Evolutionary conservation across 2,329 filamentous ascomycete genomes (phyloP).

Genomic region (Colletotrichum filicis): DNA sequence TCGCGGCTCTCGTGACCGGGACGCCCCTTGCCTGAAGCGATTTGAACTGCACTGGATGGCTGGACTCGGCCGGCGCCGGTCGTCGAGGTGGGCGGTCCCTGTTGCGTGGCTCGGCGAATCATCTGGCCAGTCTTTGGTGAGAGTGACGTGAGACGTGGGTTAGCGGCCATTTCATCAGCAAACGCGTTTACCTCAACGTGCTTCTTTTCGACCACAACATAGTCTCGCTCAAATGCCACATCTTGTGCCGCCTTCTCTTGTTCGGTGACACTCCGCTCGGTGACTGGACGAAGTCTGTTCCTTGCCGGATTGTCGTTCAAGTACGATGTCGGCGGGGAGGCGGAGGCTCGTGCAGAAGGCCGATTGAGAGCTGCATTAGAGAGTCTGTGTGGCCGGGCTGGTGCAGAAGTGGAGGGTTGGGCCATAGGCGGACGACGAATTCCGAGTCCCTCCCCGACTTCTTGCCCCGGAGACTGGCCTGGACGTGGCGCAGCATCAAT

Average conservation of each 20-base stretch:
- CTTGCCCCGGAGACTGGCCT: constrained; percentile 57
- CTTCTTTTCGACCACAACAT: constrained; percentile 94
- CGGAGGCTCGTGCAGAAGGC: constrained; percentile 45
- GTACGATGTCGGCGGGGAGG: constrained; percentile 46
- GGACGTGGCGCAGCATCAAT: constrained; percentile 43
- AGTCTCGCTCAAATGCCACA: constrained; percentile 90
- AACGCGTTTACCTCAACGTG: constrained; percentile 97
- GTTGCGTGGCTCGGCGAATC: constrained; percentile 81
- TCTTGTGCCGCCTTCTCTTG: constrained; percentile 84
- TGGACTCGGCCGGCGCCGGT: constrained; percentile 77
- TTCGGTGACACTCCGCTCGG: constrained; percentile 58
- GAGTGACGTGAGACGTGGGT: constrained; percentile 69
- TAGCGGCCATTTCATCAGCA: constrained; percentile 92
- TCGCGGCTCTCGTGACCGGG: constrained; percentile 78
- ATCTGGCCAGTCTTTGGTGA: constrained; percentile 71
- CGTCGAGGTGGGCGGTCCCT: constrained; percentile 75
- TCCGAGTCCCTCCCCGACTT: constrained; percentile 60
- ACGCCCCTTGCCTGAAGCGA: constrained; percentile 72
- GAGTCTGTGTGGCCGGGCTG: constrained; percentile 54
- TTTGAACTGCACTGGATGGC: constrained; percentile 78
- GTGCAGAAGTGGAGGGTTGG: constrained; percentile 61
- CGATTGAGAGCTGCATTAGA: constrained; percentile 54
- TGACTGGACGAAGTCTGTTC: constrained; percentile 40
- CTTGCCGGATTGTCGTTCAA: constrained; percentile 48
- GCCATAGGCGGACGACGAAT: constrained; percentile 61